Evolutionary conservation across 495 filamentous ascomycete species (phyloP).

Genomic region (Penicillium paradoxum): DNA sequence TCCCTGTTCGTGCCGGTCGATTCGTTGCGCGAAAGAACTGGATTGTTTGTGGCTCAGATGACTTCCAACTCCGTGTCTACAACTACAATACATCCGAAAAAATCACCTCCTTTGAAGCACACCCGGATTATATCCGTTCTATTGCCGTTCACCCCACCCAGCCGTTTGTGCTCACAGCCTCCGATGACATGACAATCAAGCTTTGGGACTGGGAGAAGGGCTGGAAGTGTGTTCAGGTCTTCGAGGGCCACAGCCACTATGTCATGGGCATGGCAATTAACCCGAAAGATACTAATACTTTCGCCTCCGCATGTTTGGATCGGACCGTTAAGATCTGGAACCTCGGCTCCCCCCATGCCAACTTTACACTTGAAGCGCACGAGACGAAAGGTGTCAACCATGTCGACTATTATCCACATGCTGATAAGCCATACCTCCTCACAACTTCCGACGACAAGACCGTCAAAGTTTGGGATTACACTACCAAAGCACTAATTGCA

Average conservation of each 20-base stretch:
- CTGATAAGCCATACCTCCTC: slow-evolving; percentile 94
- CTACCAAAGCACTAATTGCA: slow-evolving; percentile 93
- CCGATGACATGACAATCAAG: slow-evolving; percentile 99
- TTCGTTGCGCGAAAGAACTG: slow-evolving; percentile 98
- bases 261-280: slow-evolving; percentile 99
- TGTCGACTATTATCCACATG: slow-evolving; percentile 94
- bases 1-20: slow-evolving; percentile 92
- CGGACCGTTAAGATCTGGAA: slow-evolving; percentile 98
- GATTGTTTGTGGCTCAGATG: slow-evolving; percentile 97
- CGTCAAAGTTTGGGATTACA: slow-evolving; percentile 98
- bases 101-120: slow-evolving; percentile 96
- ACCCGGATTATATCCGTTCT: slow-evolving; percentile 97
- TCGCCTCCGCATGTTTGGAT: slow-evolving; percentile 94
- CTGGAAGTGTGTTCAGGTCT: slow-evolving; percentile 98
- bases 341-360: slow-evolving; percentile 80
- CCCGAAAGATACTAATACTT: slow-evolving; percentile 97
- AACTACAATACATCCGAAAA: slow-evolving; percentile 99
- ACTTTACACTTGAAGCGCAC: slow-evolving; percentile 94
- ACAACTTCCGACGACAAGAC: slow-evolving; percentile 95
- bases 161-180: slow-evolving; percentile 92
- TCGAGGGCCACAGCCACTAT: slow-evolving; percentile 97
- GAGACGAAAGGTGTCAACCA: slow-evolving; percentile 98
- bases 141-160: slow-evolving; percentile 96
- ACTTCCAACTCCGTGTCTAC: slow-evolving; percentile 94
- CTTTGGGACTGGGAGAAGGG: slow-evolving; percentile 98